Percentiles rank a stretch among this genome's conserved stretches.
Evolutionary conservation across 345 rosid genomes (phyloP).

Genomic region (Gossypium bickii): DNA sequence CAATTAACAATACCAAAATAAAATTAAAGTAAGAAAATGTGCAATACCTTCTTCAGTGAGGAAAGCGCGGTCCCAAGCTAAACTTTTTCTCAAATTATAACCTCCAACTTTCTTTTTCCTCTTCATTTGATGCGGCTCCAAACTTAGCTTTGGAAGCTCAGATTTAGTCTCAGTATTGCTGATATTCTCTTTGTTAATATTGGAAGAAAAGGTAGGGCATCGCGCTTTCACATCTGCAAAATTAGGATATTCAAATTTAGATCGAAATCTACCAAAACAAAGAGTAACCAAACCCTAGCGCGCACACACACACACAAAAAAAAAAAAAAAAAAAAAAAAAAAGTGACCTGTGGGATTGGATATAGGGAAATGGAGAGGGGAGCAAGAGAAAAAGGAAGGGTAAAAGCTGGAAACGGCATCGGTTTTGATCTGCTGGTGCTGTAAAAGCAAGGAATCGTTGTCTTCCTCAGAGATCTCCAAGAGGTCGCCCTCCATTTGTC

Average conservation of each 20-base stretch:
- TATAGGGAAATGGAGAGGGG: constrained; percentile 58
- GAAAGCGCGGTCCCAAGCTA: constrained; percentile 89
- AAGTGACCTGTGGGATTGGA: constrained; percentile 34
- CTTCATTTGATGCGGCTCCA: constrained; percentile 80
- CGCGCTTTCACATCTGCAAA: constrained; percentile 25
- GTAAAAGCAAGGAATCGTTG: constrained; percentile 45
- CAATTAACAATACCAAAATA: not conserved
- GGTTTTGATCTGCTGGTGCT: constrained; percentile 14
- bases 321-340: not conserved
- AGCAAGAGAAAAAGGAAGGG: constrained; percentile 44
- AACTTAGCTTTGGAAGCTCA: constrained; percentile 45
- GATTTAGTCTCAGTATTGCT: constrained; percentile 29
- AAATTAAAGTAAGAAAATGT: constrained; percentile 21
- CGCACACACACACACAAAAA: constrained; percentile 19
- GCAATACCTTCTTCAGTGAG: constrained; percentile 79
- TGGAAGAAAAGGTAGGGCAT: constrained; percentile 19
- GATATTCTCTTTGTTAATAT: constrained; percentile 45
- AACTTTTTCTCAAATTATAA: constrained; percentile 77
- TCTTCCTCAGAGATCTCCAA: constrained; percentile 69
- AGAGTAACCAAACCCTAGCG: not conserved
- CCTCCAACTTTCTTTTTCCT: constrained; percentile 80
- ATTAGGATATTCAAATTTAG: not conserved
- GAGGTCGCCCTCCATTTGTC: constrained; percentile 57
- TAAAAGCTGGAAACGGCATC: constrained; percentile 23
- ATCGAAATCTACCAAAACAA: not conserved